Conservation (phyloP, 192 early-diverging fungal species). For the Backusella westeae region DNA sequence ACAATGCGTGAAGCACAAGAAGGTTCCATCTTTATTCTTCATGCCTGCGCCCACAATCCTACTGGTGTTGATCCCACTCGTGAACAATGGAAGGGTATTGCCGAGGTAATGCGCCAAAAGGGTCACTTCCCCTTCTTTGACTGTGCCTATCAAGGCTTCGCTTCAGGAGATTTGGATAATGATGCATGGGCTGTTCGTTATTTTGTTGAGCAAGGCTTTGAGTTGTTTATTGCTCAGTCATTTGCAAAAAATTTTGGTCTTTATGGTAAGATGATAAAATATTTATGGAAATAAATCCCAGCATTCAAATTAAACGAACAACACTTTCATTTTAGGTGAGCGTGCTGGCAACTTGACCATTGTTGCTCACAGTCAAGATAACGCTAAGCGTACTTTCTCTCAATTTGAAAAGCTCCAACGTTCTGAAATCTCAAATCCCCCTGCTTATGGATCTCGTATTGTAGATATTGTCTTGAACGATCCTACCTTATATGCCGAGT, state of each 20-base stretch:
- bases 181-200: constrained; percentile 93
- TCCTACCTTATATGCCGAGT: constrained; percentile 75
- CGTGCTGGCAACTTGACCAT: constrained; percentile 85
- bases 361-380: constrained; percentile 56
- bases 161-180: constrained; percentile 86
- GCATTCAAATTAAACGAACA: neutral
- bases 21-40: constrained; percentile 85
- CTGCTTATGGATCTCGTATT: constrained; percentile 88
- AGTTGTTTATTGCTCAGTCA: constrained; percentile 87
- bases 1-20: constrained; percentile 67
- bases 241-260: constrained; percentile 99
- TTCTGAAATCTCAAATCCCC: constrained; percentile 89
- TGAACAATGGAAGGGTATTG: constrained; percentile 92
- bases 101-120: constrained; percentile 67
- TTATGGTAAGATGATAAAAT: constrained; percentile 57
- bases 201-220: constrained; percentile 91
- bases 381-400: constrained; percentile 58
- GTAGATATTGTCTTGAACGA: constrained; percentile 84
- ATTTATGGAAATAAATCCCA: neutral
- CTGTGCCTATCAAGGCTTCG: constrained; percentile 99
- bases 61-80: constrained; percentile 97
- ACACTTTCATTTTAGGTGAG: constrained; percentile 56
- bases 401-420: constrained; percentile 86
- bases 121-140: constrained; percentile 95
- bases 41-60: constrained; percentile 99